Conservation (phyloP, 148 eudicot genomes). For the Simmondsia chinensis region DNA sequence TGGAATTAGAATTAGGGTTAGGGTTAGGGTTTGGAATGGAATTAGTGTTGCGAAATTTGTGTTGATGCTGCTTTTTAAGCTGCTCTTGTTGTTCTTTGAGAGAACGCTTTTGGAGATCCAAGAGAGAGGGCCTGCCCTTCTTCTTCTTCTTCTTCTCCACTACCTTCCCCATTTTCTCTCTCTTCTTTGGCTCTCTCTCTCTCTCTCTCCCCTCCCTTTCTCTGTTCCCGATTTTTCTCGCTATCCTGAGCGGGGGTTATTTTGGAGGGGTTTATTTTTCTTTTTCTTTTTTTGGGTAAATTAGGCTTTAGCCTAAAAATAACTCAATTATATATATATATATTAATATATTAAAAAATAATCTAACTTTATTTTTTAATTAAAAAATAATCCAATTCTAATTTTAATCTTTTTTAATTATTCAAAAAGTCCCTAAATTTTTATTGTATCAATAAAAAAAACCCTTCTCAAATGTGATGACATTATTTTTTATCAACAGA, state of each 20-base stretch:
- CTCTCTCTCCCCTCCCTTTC: slow-evolving; percentile 8
- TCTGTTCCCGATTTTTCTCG: too few relatives aligned
- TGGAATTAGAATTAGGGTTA: slow-evolving; percentile 14
- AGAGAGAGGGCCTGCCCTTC: slow-evolving; percentile 52
- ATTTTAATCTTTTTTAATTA: too few relatives aligned
- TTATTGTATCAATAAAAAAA: too few relatives aligned
- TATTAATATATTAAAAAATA: too few relatives aligned
- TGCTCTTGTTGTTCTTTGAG: slow-evolving; percentile 27
- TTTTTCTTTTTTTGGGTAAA: neutral
- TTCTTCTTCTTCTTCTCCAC: slow-evolving; percentile 40
- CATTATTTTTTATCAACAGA: too few relatives aligned
- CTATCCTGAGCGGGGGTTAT: too few relatives aligned
- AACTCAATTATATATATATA: too few relatives aligned
- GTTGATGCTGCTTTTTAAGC: slow-evolving; percentile 1
- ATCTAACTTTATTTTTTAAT: too few relatives aligned
- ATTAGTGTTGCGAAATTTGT: neutral
- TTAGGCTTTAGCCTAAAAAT: neutral
- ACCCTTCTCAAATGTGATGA: too few relatives aligned
- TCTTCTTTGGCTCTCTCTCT: neutral
- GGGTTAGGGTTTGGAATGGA: slow-evolving; percentile 16
- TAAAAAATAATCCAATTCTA: too few relatives aligned
- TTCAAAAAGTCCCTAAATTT: too few relatives aligned
- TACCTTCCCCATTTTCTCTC: slow-evolving; percentile 23
- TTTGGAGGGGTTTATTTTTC: neutral
- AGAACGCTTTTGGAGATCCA: slow-evolving; percentile 38